Evolutionary conservation across 768 basidiomycete species (phyloP).

Genomic region (Albatrellus ellisii): DNA sequence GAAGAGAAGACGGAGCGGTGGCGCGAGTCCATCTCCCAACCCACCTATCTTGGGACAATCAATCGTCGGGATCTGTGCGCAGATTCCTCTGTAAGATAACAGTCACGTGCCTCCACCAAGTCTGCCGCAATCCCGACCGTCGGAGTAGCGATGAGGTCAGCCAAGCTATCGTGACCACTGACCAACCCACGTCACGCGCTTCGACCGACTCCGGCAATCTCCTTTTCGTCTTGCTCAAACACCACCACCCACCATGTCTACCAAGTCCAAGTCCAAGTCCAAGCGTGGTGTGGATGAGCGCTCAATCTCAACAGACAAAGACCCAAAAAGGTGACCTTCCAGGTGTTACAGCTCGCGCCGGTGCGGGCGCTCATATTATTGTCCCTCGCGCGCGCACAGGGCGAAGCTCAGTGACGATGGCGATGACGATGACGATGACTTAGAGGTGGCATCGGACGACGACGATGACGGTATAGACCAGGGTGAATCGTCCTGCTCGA

Average conservation of each 20-base stretch:
- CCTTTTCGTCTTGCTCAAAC: background rate
- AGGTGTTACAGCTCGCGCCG: too few species aligned
- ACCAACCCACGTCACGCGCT: too few species aligned
- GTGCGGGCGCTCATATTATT: slow-evolving; percentile 17
- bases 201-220: background rate
- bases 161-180: too few species aligned
- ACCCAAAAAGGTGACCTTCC: slow-evolving; percentile 20
- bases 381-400: slow-evolving; percentile 8
- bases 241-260: background rate
- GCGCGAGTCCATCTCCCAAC: too few species aligned
- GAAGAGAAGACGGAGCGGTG: too few species aligned
- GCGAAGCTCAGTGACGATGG: slow-evolving; percentile 18
- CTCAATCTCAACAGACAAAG: background rate
- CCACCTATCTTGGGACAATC: too few species aligned
- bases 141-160: too few species aligned
- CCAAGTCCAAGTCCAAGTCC: background rate
- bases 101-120: too few species aligned
- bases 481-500: slow-evolving; percentile 11
- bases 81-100: too few species aligned
- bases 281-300: too few species aligned
- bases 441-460: slow-evolving; percentile 14
- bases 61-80: too few species aligned
- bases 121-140: too few species aligned
- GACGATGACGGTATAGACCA: slow-evolving; percentile 17
- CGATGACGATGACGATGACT: slow-evolving; percentile 18